Evolutionary conservation across 257 asterid genomes (phyloP), one percentile per base, ranked within the genome.

Genomic region (Handroanthus guayacan): DNA sequence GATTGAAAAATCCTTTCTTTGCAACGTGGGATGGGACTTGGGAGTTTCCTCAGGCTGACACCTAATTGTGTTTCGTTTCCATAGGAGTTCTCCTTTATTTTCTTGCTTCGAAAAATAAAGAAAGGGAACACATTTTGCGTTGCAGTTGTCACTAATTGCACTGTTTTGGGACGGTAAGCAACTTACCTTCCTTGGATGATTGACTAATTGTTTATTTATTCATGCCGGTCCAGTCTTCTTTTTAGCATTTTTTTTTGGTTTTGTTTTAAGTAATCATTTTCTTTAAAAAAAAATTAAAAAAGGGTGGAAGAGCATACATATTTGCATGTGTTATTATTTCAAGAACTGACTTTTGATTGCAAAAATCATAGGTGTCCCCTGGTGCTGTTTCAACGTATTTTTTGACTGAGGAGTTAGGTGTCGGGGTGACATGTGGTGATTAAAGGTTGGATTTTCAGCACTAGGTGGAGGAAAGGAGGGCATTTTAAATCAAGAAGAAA

Each of bases 81-180:
- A 47, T 31, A 17, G 6, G 63, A 62, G 45, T 62, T 57, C 55
- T 11, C 14, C 4, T n/a, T 45, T 10, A 9, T 45, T 65, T 72
- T 60, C 37, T 47, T 61, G 13, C 14, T 58, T 69, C 68, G 51
- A 25, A 62, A 67, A 65, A 31, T 43, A 71, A 70, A 44, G 9
- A 56, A 76, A 37, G 43, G 10, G 14, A 47, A 3, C 39, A 38
- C 52, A 45, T 68, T 81, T 80, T 57, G 56, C 62, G 69, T 62
- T 61, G 66, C 79, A 60, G 82, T 55, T 78, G 82, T 75, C 85
- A 18, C 72, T 68, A 34, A 51, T 47, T 75, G 75, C 84, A 75
- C 80, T 79, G 89, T 88, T 88, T 85, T 82, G 79, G 79, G 80
- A 79, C 87, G 89, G 90, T 88, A 87, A 81, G 90, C 87, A 90